phyloP scores from a whole-genome alignment of 2,329 filamentous ascomycete species.

The Alternaria atra region DNA sequence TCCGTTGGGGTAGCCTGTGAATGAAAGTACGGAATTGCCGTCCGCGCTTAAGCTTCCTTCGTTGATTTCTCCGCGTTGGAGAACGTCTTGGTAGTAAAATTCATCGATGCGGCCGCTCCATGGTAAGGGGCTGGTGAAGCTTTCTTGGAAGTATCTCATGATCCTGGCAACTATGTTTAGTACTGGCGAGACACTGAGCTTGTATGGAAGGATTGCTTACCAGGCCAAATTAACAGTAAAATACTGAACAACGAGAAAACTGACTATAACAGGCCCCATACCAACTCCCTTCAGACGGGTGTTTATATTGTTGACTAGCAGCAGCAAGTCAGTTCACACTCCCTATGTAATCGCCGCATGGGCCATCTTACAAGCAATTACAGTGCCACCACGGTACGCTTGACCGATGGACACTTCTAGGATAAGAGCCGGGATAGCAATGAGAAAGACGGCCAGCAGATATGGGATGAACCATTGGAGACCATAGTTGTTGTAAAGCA shows the following conservation, averaged over 20 bases:
- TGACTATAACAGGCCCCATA: constrained; percentile 62
- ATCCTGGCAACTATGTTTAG: constrained; percentile 48
- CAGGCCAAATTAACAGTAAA: constrained; percentile 66
- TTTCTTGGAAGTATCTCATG: constrained; percentile 66
- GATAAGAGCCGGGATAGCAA: constrained; percentile 65
- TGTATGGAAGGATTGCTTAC: not conserved
- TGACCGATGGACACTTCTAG: constrained; percentile 64
- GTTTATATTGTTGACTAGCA: constrained; percentile 57
- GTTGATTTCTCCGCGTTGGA: constrained; percentile 57
- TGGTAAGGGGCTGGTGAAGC: constrained; percentile 64
- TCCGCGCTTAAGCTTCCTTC: constrained; percentile 48
- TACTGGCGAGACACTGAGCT: not conserved
- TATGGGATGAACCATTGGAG: constrained; percentile 70
- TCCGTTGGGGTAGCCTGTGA: constrained; percentile 59
- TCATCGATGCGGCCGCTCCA: constrained; percentile 62
- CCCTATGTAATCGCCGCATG: not conserved
- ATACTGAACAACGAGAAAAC: constrained; percentile 63
- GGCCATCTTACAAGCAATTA: constrained; percentile 56
- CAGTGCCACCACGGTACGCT: constrained; percentile 64
- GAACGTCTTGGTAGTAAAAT: constrained; percentile 62
- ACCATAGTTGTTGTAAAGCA: constrained; percentile 68
- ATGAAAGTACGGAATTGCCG: constrained; percentile 53
- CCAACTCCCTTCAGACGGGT: constrained; percentile 64
- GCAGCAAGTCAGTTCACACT: not conserved
- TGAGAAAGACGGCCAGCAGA: constrained; percentile 62